Evolutionary conservation across 306 rosid genomes (phyloP), one percentile per base, ranked within the genome.

Genomic region (Cyclanthera cordifolia): DNA sequence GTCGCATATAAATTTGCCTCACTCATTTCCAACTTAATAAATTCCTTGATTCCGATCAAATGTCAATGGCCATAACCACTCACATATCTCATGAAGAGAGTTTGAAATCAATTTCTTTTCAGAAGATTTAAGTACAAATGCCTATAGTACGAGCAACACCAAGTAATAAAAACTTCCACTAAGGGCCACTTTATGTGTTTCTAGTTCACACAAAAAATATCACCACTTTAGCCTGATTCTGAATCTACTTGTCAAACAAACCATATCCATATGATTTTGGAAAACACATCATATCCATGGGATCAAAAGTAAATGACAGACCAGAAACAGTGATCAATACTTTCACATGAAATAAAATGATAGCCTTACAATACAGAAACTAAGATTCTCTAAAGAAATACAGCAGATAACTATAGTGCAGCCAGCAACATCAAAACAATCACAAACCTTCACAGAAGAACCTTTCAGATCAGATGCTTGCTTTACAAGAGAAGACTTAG

Each of bases 381-480:
- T 1, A 47, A 43, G 30, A 21, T 45, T 41, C 34, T 20, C 51
- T 41, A 3, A 30, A 57, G 45, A 30, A 57, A 28, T 30, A 14
- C 17, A 43, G 0, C 37, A 41, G 47, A 34, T 63, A 16, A 50
- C 27, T 55, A 23, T 23, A 14, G 52, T 23, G 30, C 27, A 55
- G 49, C 12, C 12, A 55, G 21, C 14, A n/a, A 46, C 14, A 46
- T n/a, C n/a, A n/a, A 65, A 46, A 60, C 24, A 57, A 41, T 78
- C 67, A 78, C 89, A 73, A 73, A 90, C 99, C 99, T 90, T 94
- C 72, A 88, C 83, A 75, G 95, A 86, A 70, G 91, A 86, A 77
- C 97, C 95, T 78, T 86, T 86, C 59, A 94, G 79, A 74, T 94
- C 99, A 74, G 96, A 77, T 53, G 97, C 87, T 69, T 82, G 91